A percentile compares a stretch with the other conserved stretches of the same genome.
Evolutionary conservation across 371 early-diverging fungal species (phyloP).

Genomic region (Choanephora cucurbitarum): DNA sequence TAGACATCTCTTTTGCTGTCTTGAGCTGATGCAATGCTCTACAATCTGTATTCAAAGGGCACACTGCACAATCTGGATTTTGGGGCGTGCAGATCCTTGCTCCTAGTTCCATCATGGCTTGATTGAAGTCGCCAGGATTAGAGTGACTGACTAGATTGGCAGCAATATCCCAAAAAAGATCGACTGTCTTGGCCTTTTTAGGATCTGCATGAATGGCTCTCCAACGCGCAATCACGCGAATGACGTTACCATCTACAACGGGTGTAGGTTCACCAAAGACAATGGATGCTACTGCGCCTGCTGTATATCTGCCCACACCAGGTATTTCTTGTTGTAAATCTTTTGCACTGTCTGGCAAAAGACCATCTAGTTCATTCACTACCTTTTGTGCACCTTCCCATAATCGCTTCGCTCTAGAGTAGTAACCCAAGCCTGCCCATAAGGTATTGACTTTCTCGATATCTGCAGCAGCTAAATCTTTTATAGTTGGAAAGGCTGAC

Average conservation of each 20-base stretch:
- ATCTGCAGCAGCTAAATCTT: slow-evolving; percentile 66
- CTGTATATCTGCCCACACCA: slow-evolving; percentile 72
- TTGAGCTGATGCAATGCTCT: slow-evolving; percentile 56
- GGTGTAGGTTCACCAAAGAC: slow-evolving; percentile 68
- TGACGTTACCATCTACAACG: slow-evolving; percentile 84
- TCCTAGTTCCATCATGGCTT: slow-evolving; percentile 86
- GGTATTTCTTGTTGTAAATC: slow-evolving; percentile 66
- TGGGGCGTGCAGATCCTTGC: slow-evolving; percentile 79
- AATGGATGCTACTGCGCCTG: slow-evolving; percentile 76
- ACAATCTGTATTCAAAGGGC: slow-evolving; percentile 68
- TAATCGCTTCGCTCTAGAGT: slow-evolving; percentile 73
- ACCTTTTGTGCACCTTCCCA: slow-evolving; percentile 74
- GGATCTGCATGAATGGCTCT: slow-evolving; percentile 75
- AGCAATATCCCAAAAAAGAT: slow-evolving; percentile 68
- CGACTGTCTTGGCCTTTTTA: slow-evolving; percentile 60
- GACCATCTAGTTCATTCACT: slow-evolving; percentile 55
- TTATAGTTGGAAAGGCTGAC: slow-evolving; percentile 74
- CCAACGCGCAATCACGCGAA: slow-evolving; percentile 72
- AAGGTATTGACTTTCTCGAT: slow-evolving; percentile 70
- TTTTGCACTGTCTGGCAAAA: slow-evolving; percentile 59
- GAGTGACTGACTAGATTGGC: slow-evolving; percentile 51
- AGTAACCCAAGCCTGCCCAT: slow-evolving; percentile 88
- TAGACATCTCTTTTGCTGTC: slow-evolving; percentile 10
- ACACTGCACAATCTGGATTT: slow-evolving; percentile 66
- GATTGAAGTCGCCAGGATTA: slow-evolving; percentile 81